Evolutionary conservation across 2,329 filamentous ascomycete species (phyloP).

Genomic region (Neofusicoccum umdonicola): DNA sequence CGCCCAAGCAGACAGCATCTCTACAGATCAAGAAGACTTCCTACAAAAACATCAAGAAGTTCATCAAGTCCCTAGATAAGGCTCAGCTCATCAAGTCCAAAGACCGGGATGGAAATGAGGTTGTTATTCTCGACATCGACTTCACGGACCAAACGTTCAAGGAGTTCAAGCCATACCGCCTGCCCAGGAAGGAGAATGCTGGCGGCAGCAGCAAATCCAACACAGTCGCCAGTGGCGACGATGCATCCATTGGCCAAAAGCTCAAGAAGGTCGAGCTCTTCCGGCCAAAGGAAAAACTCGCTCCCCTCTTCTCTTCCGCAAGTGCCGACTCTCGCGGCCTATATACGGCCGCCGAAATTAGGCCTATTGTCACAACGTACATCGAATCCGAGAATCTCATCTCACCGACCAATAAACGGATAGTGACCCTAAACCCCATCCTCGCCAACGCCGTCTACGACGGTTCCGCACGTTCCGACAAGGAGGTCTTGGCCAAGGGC

Average conservation of each 20-base stretch:
- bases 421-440: slow-evolving; percentile 61
- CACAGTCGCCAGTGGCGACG: slow-evolving; percentile 27
- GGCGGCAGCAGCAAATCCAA: slow-evolving; percentile 40
- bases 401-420: slow-evolving; percentile 57
- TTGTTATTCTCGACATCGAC: slow-evolving; percentile 63
- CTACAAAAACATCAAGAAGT: slow-evolving; percentile 69
- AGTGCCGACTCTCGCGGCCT: slow-evolving; percentile 52
- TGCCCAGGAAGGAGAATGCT: slow-evolving; percentile 56
- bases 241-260: slow-evolving; percentile 47
- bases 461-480: slow-evolving; percentile 49
- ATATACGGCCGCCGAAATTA: slow-evolving; percentile 61
- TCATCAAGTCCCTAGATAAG: slow-evolving; percentile 67
- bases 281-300: slow-evolving; percentile 57
- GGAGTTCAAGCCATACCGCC: slow-evolving; percentile 60
- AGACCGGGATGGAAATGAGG: slow-evolving; percentile 63
- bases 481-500: slow-evolving; percentile 56
- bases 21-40: slow-evolving; percentile 69
- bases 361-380: slow-evolving; percentile 57
- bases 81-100: slow-evolving; percentile 62
- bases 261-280: slow-evolving; percentile 54
- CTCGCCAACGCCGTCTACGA: slow-evolving; percentile 61
- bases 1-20: slow-evolving; percentile 53
- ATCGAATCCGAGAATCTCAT: slow-evolving; percentile 58
- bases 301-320: slow-evolving; percentile 53
- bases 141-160: slow-evolving; percentile 56